Evolutionary conservation across 2,329 filamentous ascomycete genomes (phyloP).

Genomic region (Diaporthe caulivora): DNA sequence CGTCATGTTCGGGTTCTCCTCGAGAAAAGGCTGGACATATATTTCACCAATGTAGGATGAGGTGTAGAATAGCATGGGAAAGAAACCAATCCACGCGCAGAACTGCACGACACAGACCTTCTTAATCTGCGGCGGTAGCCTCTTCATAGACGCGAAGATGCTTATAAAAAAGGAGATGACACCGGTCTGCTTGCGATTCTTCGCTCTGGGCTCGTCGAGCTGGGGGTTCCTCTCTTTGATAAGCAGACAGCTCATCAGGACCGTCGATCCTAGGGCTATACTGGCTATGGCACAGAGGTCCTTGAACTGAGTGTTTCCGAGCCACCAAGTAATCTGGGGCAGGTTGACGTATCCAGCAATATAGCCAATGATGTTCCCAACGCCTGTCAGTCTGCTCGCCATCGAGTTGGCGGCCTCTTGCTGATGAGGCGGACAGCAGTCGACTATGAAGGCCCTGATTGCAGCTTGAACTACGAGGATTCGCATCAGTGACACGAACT

Average conservation of each 20-base stretch:
- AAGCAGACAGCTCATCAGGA: conserved; percentile 75
- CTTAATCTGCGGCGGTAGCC: conserved; percentile 84
- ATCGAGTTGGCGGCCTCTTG: conserved; percentile 95
- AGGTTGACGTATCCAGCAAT: conserved; percentile 88
- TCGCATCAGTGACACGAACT: conserved; percentile 26
- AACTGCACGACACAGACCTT: conserved; percentile 87
- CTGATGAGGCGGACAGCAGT: conserved; percentile 91
- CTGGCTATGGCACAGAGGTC: conserved; percentile 89
- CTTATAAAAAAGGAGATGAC: conserved; percentile 83
- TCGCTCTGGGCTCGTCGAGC: conserved; percentile 72
- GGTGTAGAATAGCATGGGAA: conserved; percentile 94
- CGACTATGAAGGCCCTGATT: conserved; percentile 92
- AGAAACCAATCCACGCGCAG: conserved; percentile 95
- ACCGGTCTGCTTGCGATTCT: conserved; percentile 67
- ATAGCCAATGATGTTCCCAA: conserved; percentile 93
- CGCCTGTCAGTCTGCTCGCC: conserved; percentile 86
- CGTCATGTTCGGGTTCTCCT: conserved; percentile 81
- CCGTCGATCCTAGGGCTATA: conserved; percentile 76
- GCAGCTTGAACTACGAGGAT: conserved; percentile 81
- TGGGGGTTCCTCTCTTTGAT: conserved; percentile 87
- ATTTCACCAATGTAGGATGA: conserved; percentile 95
- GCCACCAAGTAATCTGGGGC: conserved; percentile 78
- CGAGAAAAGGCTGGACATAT: conserved; percentile 86
- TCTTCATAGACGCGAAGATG: conserved; percentile 81
- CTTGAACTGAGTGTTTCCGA: conserved; percentile 93